Percentiles rank a stretch among this genome's conserved stretches.
phyloP scores from a whole-genome alignment of 2,329 filamentous ascomycete genomes.

The Thyridium curvatum region DNA sequence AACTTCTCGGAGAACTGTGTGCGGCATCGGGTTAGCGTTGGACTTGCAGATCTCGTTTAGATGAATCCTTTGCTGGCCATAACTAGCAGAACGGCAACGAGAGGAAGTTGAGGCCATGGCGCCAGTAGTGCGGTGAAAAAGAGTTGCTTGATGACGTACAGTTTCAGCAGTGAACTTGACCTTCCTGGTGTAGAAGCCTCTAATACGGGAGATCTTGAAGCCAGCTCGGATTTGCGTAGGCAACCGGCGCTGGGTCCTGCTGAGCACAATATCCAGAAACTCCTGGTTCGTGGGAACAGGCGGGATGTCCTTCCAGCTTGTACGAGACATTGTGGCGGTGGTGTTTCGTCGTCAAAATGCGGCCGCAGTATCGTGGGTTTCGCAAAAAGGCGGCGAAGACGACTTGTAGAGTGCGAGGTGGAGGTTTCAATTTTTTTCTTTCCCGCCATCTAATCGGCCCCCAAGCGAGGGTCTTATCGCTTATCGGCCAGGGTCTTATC shows the following conservation, averaged over 20 bases:
- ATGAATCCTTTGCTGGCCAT: too few relatives aligned
- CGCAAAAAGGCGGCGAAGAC: not conserved
- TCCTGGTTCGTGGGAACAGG: slow-evolving; percentile 89
- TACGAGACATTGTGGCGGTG: slow-evolving; percentile 10
- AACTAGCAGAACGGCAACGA: too few relatives aligned
- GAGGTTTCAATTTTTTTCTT: not conserved
- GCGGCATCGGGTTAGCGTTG: not conserved
- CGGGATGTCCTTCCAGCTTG: slow-evolving; percentile 63
- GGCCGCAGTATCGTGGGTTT: too few relatives aligned
- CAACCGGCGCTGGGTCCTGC: slow-evolving; percentile 83
- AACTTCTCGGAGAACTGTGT: slow-evolving; percentile 76
- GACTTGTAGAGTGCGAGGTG: not conserved
- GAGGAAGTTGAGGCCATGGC: too few relatives aligned
- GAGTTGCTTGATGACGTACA: too few relatives aligned
- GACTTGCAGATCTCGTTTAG: too few relatives aligned
- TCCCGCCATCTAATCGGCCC: too few relatives aligned
- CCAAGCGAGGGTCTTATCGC: too few relatives aligned
- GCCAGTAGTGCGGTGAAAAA: too few relatives aligned
- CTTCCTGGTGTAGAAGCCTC: slow-evolving; percentile 91
- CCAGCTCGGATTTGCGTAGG: slow-evolving; percentile 87
- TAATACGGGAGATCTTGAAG: slow-evolving; percentile 92
- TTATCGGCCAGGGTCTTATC: too few relatives aligned
- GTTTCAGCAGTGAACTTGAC: slow-evolving; percentile 98
- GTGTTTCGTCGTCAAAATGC: not conserved
- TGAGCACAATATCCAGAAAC: slow-evolving; percentile 95